Base-by-base conservation (phyloP, 768 basidiomycete genomes). In the Daedaleopsis sinensis region DNA sequence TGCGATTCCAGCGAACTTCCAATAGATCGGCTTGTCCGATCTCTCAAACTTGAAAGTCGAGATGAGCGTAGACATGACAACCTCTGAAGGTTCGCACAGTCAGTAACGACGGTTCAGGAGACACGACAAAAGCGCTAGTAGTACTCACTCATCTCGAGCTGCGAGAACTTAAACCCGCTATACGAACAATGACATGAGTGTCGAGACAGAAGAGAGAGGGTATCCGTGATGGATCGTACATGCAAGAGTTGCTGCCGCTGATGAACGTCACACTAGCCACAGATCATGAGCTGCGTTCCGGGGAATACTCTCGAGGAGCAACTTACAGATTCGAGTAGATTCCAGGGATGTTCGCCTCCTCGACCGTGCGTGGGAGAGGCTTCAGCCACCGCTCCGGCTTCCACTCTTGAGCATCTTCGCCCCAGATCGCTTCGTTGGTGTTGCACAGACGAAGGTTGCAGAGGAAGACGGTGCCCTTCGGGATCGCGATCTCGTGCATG, bases 301-400 rank as follows among this genome's bases (percentile, higher is more conserved):
- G 15, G 32, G 9, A 18, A 11, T 7, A 32, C 27, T 32, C 32
- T 35, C n/a, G 44, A 18, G 13, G 12, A 18, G 15, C 5, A 11
- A 58, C 69, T 64, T 37, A 70, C 66, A 71, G 55, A 50, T 73
- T 64, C 2, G 76, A 65, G 48, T 74, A 77, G 0, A 76, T 72
- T 1, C 74, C 76, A 1, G 74, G 73, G 54, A 74, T 68, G 36
- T 70, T 65, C 13, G 74, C 70, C 1, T 68, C 67, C 9, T 65
- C 58, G 37, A 72, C 67, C n/a, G 56, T 61, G 9, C 60, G 35
- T 0, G 68, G 70, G 10, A 70, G 57, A 10, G 65, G 67, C 24
- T 49, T 46, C 5, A 80, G 65, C 78, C 78, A 82, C 38, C 80
- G 72, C 55, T 80, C 79, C 10, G 80, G 79, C 55, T 72, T 77